Evolutionary conservation across 805 yeast species (phyloP).

Genomic region (Pichia phayaonensis): DNA sequence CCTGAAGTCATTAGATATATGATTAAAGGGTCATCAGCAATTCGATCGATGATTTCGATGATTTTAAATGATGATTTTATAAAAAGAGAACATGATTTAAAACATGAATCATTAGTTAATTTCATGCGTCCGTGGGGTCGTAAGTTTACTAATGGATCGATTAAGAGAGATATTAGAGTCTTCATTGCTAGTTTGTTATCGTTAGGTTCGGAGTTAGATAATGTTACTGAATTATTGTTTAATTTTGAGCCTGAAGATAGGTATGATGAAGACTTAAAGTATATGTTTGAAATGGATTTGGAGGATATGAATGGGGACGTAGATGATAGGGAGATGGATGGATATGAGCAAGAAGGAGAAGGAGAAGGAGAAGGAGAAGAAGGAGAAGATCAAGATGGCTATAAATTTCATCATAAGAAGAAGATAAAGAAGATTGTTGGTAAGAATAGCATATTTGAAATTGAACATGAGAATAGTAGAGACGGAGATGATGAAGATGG

Average conservation of each 20-base stretch:
- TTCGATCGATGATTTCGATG: constrained; percentile 55
- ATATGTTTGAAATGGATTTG: constrained; percentile 29
- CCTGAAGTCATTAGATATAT: constrained; percentile 42
- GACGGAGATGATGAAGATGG: constrained; percentile 21
- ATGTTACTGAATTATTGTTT: constrained; percentile 45
- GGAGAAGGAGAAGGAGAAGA: constrained; percentile 8
- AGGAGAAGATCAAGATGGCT: constrained; percentile 3
- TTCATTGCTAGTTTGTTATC: constrained; percentile 50
- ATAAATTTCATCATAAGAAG: constrained; percentile 1
- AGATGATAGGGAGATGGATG: constrained; percentile 8
- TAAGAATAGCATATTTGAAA: constrained; percentile 15
- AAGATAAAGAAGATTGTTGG: constrained; percentile 8
- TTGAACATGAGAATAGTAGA: constrained; percentile 11
- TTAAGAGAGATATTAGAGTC: constrained; percentile 50
- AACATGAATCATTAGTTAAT: constrained; percentile 48
- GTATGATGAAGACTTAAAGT: constrained; percentile 52
- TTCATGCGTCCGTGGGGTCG: constrained; percentile 66
- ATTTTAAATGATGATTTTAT: constrained; percentile 44
- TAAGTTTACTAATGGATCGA: constrained; percentile 50
- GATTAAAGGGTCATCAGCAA: constrained; percentile 56
- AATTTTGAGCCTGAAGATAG: constrained; percentile 55
- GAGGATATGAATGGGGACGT: constrained; percentile 18
- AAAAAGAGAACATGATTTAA: constrained; percentile 44
- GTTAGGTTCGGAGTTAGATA: constrained; percentile 38
- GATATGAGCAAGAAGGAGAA: constrained; percentile 18